Percentiles rank a stretch among this genome's conserved stretches.
Conservation (phyloP, 169 alveolate genomes). For the Cryptosporidium tyzzeri region DNA sequence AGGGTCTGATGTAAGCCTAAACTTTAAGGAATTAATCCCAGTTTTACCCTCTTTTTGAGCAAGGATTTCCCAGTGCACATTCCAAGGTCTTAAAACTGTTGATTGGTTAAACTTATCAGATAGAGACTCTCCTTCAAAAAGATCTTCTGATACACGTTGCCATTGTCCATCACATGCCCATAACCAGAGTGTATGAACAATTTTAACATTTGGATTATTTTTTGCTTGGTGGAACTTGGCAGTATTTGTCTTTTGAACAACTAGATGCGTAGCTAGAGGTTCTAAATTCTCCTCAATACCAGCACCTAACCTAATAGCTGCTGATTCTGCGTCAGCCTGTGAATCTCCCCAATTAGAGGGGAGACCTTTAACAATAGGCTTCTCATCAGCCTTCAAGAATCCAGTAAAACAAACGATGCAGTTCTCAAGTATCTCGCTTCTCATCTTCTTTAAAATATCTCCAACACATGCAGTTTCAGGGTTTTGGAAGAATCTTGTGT, state of each 20-base stretch:
- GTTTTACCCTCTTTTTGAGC: conserved; percentile 64
- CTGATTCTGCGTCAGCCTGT: conserved; percentile 89
- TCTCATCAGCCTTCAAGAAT: conserved; percentile 86
- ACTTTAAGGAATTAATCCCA: conserved; percentile 60
- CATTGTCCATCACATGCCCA: conserved; percentile 91
- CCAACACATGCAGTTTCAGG: conserved; percentile 90
- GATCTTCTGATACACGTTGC: conserved; percentile 82
- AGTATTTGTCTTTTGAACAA: conserved; percentile 91
- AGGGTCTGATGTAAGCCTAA: conserved; percentile 53
- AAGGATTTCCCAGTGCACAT: conserved; percentile 90
- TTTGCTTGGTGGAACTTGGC: conserved; percentile 87
- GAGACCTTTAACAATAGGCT: conserved; percentile 83
- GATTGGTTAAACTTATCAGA: conserved; percentile 88
- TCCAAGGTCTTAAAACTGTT: conserved; percentile 89
- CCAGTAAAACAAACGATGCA: conserved; percentile 91
- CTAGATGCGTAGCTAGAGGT: conserved; percentile 88
- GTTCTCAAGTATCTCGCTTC: conserved; percentile 83
- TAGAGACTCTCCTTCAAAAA: conserved; percentile 88
- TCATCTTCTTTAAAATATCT: conserved; percentile 83
- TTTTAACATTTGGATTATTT: conserved; percentile 81
- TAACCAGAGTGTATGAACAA: conserved; percentile 92
- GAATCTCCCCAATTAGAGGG: conserved; percentile 86
- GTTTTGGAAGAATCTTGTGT: conserved; percentile 85
- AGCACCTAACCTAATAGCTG: conserved; percentile 90
- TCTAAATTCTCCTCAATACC: conserved; percentile 84